Conservation (phyloP, 2,329 filamentous ascomycete species). For the Penicillium psychrosexuale region DNA sequence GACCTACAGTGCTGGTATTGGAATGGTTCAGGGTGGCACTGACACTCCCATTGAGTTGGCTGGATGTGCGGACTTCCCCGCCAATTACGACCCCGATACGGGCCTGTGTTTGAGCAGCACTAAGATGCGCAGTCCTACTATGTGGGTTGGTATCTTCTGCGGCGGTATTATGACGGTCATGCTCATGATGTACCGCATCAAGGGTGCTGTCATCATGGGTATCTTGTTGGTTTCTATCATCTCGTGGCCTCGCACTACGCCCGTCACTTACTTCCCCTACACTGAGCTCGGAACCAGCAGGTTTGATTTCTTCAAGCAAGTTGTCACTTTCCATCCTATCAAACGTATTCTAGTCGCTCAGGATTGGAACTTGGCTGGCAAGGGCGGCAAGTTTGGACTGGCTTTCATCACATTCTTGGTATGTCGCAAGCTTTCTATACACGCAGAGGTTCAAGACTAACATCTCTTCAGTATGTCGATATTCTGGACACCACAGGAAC, state of each 20-base stretch:
- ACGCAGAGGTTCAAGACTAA: not conserved
- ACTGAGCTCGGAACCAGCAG: constrained; percentile 63
- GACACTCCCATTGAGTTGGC: constrained; percentile 71
- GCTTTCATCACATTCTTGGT: constrained; percentile 79
- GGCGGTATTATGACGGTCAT: constrained; percentile 76
- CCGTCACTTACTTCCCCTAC: constrained; percentile 78
- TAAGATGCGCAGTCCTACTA: constrained; percentile 78
- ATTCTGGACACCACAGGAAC: constrained; percentile 85
- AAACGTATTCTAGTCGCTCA: constrained; percentile 65
- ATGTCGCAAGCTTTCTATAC: not conserved
- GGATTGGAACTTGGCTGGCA: constrained; percentile 66
- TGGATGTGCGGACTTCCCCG: constrained; percentile 57
- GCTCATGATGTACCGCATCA: constrained; percentile 80
- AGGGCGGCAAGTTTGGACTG: constrained; percentile 73
- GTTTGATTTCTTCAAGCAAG: constrained; percentile 85
- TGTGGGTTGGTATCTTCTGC: constrained; percentile 89
- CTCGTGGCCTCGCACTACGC: constrained; percentile 76
- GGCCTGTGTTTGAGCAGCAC: constrained; percentile 61
- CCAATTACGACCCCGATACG: constrained; percentile 19
- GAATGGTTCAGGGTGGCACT: constrained; percentile 66
- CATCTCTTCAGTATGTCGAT: constrained; percentile 63
- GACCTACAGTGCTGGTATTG: constrained; percentile 79
- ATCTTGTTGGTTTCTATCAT: constrained; percentile 83
- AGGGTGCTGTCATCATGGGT: constrained; percentile 79
- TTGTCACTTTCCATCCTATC: constrained; percentile 81